Evolutionary conservation across 768 basidiomycete genomes (phyloP), one percentile per base, ranked within the genome.

Genomic region (Termitomyces sp.): DNA sequence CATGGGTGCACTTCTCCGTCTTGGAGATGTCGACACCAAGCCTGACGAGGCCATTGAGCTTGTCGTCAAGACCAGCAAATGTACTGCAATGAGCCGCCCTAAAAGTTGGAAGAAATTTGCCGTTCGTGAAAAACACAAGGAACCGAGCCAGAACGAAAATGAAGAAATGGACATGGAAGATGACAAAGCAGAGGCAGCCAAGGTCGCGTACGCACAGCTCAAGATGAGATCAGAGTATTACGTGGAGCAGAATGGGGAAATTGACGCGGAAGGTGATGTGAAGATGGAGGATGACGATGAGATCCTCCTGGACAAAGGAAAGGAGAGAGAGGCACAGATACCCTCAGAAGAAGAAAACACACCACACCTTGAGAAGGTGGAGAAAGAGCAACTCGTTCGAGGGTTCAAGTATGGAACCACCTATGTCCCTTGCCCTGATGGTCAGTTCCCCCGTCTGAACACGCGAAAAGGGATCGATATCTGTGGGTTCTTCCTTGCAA

Each of bases 341-440:
- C 61, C 66, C 23, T 58, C 64, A 37, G 66, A 72, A 40, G 65
- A 69, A 23, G 68, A 68, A 25, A 74, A 76, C 43, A 70, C 72
- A 25, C 70, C 72, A 10, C 69, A 67, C 16, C 56, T 76, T 25
- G 79, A 82, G 64, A 82, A 80, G 58, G 82, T 91, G 6, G 86
- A 90, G 67, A 89, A 88, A 70, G 89, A 92, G 63, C 81, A 93
- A 37, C 83, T 95, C 8, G 77, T 92, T 23, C 75, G 79, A 61
- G 93, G 92, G 2, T 95, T 90, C 77, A 90, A 90, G 72, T 96
- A 97, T 65, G 95, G 95, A 19, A 81, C 92, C 2, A 89, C 90
- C 1, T 95, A 92, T 70, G 89, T 84, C 3, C 92, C 92, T 0
- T 87, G 88, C 70, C 89, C 91, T 2, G 91, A 92, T 51, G 91